Base-by-base conservation (phyloP, 305 asterid species). In the Fraxinus dipetala region DNA sequence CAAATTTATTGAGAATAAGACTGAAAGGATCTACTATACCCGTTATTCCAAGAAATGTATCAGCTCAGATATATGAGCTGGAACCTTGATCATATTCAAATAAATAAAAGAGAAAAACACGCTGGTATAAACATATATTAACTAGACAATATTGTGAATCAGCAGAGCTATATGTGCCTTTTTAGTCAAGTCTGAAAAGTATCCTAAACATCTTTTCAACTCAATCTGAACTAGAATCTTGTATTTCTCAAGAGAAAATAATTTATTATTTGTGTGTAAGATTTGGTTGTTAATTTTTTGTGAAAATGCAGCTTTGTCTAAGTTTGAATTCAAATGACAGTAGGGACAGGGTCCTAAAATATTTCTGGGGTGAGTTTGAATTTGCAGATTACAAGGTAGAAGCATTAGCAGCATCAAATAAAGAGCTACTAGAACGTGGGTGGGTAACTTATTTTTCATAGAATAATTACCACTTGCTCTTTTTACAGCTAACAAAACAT, bases 371-470 rank as follows among this genome's bases (percentile, higher is more conserved):
- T 80, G 35, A 26, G 84, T 77, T 84, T 81, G 82, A 84, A 48
- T 45, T 78, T 24, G 75, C 59, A n/a, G 8, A 74, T 81, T 34
- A 75, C 67, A 13, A 70, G 81, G 30, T 79, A 56, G 82, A 80
- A 86, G 76, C 88, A 85, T 73, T 72, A 83, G 84, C 82, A 84
- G 84, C 82, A 84, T 88, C 85, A 85, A 87, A 87, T 76, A 73
- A 81, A 86, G 91, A 89, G 89, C 87, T 84, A 78, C 28, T 79
- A 79, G 80, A 89, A 91, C 93, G 88, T 87, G 91, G 87, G 88
- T 82, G 79, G 79, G 85, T 87, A 88, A 83, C 24, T 36, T 34
- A 51, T 51, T 20, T 45, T 51, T 83, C 91, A 82, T 89, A 61
- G 89, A 84, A 90, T 83, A 83, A 81, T 88, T 85, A 26, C 74